A percentile compares a stretch with the other conserved stretches of the same genome.
Evolutionary conservation across 2,329 filamentous ascomycete genomes (phyloP).

Genomic region (Xylariales sp.): DNA sequence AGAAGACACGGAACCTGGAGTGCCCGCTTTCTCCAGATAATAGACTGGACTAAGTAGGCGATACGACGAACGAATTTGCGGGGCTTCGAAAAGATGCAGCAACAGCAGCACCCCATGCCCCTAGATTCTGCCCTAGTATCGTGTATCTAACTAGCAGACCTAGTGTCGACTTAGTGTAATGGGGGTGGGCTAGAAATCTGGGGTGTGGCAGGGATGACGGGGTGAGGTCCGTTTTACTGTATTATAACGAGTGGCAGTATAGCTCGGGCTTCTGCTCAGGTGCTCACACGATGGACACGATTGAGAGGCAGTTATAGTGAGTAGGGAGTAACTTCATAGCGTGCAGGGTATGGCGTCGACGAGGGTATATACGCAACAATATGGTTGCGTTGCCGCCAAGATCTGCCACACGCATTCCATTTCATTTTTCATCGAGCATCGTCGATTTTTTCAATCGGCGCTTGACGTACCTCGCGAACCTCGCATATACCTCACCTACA

Average conservation of each 20-base stretch:
- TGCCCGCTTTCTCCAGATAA: conserved; percentile 39
- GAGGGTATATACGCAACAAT: conserved; percentile 25
- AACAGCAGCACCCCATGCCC: conserved; percentile 28
- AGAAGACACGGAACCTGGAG: conserved; percentile 47
- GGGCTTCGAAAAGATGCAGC: conserved; percentile 25
- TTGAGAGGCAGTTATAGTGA: conserved; percentile 3
- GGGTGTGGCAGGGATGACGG: conserved; percentile 34
- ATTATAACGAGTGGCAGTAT: background rate
- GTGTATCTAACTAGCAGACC: conserved; percentile 22
- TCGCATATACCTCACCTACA: background rate
- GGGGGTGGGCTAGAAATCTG: conserved; percentile 35
- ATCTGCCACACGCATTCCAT: conserved; percentile 38
- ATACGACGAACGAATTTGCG: conserved; percentile 29
- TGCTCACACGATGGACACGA: background rate
- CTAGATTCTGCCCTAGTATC: background rate
- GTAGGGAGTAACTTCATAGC: conserved; percentile 7
- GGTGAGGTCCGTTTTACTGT: conserved; percentile 18
- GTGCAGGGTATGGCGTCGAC: conserved; percentile 1
- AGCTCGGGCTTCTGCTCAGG: background rate
- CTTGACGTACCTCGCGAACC: conserved; percentile 2
- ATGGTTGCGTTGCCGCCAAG: conserved; percentile 28
- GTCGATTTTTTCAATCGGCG: conserved; percentile 7
- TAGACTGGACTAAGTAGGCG: conserved; percentile 15
- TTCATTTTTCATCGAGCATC: conserved; percentile 22
- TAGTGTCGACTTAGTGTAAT: conserved; percentile 27